Percentiles rank a stretch among this genome's conserved stretches.
Conservation (phyloP, 805 yeast species). For the Wickerhamiella parazyma region DNA sequence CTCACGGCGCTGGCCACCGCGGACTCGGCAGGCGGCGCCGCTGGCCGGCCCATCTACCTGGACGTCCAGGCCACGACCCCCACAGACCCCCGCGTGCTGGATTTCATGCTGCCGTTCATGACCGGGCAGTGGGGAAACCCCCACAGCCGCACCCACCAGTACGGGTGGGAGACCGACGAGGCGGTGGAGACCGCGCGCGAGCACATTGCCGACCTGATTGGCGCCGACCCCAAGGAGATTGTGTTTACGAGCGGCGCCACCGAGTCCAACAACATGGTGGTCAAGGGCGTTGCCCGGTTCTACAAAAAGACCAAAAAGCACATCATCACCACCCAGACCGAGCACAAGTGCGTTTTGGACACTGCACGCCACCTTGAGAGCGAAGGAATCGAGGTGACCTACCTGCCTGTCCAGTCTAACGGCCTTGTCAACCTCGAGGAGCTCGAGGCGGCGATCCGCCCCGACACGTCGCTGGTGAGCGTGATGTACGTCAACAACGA, state of each 20-base stretch:
- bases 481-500: slow-evolving; percentile 97
- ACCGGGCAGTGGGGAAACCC: slow-evolving; percentile 97
- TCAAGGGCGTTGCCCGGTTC: slow-evolving; percentile 92
- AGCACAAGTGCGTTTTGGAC: slow-evolving; percentile 97
- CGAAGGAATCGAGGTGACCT: slow-evolving; percentile 94
- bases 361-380: slow-evolving; percentile 90
- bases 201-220: slow-evolving; percentile 68
- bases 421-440: slow-evolving; percentile 71
- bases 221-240: slow-evolving; percentile 93
- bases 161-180: slow-evolving; percentile 97
- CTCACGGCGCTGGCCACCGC: slow-evolving; percentile 5
- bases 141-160: slow-evolving; percentile 90
- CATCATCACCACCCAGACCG: slow-evolving; percentile 91
- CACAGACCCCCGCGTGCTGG: slow-evolving; percentile 85
- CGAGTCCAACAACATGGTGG: slow-evolving; percentile 86
- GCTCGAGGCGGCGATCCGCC: slow-evolving; percentile 69
- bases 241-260: slow-evolving; percentile 97
- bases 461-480: slow-evolving; percentile 81
- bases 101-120: slow-evolving; percentile 26
- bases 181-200: slow-evolving; percentile 80
- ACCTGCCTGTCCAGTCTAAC: slow-evolving; percentile 65
- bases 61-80: slow-evolving; percentile 99
- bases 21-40: slow-evolving; percentile 11
- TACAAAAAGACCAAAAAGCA: slow-evolving; percentile 83
- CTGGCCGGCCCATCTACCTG: slow-evolving; percentile 75